These are phyloP conservation scores for Aspergillus sp. DNA, from an alignment of 2,329 filamentous ascomycete species.

Conservation along the genomic window DNA sequence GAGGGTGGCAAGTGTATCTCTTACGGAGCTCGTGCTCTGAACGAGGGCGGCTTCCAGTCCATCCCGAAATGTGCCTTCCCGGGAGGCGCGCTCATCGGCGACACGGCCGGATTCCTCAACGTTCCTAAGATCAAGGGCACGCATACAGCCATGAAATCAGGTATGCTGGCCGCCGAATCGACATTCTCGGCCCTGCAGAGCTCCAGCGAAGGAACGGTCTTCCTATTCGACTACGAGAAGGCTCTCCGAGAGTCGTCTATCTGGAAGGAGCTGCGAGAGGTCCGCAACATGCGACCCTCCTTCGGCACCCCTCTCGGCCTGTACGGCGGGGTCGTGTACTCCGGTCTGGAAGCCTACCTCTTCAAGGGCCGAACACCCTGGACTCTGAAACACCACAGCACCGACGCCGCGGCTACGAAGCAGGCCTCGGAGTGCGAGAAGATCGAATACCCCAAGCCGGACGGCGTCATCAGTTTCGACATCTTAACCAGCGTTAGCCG, in stretches of 20 bases:
- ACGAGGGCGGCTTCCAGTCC: conserved; percentile 95
- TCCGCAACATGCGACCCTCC: conserved; percentile 95
- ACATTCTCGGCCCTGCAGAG: conserved; percentile 71
- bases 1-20: conserved; percentile 97
- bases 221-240: conserved; percentile 93
- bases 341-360: conserved; percentile 84
- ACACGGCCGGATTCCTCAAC: conserved; percentile 95
- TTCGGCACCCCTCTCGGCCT: conserved; percentile 87
- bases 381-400: conserved; percentile 82
- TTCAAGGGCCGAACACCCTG: conserved; percentile 84
- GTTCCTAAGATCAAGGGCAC: conserved; percentile 98
- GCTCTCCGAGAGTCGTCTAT: conserved; percentile 80
- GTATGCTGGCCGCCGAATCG: conserved; percentile 93
- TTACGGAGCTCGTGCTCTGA: conserved; percentile 86
- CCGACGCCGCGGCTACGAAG: conserved; percentile 78
- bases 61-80: conserved; percentile 97
- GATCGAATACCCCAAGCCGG: conserved; percentile 96
- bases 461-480: conserved; percentile 92
- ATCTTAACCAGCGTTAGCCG: conserved; percentile 93
- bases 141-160: conserved; percentile 95
- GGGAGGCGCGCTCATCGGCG: conserved; percentile 90
- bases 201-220: conserved; percentile 67
- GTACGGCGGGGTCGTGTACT: conserved; percentile 88
- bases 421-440: conserved; percentile 75
- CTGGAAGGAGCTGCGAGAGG: conserved; percentile 91